phyloP scores from a whole-genome alignment of 345 rosid genomes.

The Clausena lansium region DNA sequence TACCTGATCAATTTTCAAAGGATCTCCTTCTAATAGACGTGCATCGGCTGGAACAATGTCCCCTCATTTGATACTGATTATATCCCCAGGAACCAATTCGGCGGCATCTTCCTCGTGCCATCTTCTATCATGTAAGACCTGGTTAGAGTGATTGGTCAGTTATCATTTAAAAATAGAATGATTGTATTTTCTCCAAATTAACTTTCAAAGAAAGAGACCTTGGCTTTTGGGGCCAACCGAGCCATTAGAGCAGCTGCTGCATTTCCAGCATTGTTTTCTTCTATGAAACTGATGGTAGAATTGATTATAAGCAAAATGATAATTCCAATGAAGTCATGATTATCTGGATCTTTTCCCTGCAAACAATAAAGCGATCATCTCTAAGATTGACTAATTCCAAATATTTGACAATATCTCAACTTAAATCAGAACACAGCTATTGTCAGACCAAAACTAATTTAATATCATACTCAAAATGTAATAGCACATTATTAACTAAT shows the following conservation, averaged over 20 bases:
- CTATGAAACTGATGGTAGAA: constrained; percentile 63
- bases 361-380: constrained; percentile 5
- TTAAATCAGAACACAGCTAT: too few species aligned
- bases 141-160: not conserved
- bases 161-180: not conserved
- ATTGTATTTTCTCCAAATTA: too few species aligned
- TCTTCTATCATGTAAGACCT: constrained; percentile 53
- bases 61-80: constrained; percentile 41
- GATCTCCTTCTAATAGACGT: constrained; percentile 75
- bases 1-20: constrained; percentile 67
- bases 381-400: not conserved
- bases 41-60: constrained; percentile 76
- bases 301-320: constrained; percentile 43
- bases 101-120: constrained; percentile 75
- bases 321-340: constrained; percentile 57
- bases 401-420: not conserved
- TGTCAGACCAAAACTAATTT: too few species aligned
- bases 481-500: too few species aligned
- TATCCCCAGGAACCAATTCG: constrained; percentile 72
- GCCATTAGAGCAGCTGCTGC: constrained; percentile 79
- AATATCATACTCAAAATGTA: too few species aligned
- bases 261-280: constrained; percentile 76
- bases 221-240: constrained; percentile 63
- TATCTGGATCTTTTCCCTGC: constrained; percentile 59
- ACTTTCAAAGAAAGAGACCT: constrained; percentile 28